These are phyloP conservation scores for Apophysomyces ossiformis DNA, from an alignment of 371 early-diverging fungal species.

Conservation along the genomic window DNA sequence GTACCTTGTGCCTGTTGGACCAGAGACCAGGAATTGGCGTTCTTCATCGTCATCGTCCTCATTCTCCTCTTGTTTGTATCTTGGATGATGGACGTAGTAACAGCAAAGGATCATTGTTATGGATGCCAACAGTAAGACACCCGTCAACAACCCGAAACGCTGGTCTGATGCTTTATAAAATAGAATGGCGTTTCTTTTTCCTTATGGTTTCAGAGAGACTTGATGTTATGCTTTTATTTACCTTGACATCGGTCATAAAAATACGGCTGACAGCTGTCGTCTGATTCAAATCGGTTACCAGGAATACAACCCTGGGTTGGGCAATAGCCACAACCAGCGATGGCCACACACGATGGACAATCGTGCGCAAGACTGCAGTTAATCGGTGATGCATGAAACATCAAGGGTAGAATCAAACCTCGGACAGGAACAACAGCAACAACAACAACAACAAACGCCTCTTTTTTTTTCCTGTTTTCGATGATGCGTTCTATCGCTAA, in stretches of 20 bases:
- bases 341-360: constrained; percentile 15
- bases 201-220: background rate
- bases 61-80: background rate
- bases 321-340: constrained; percentile 16
- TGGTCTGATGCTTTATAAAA: background rate
- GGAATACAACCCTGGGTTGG: constrained; percentile 10
- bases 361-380: constrained; percentile 12
- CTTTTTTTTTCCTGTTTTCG: background rate
- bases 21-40: constrained; percentile 9
- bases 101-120: constrained; percentile 8
- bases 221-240: background rate
- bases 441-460: background rate
- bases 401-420: background rate
- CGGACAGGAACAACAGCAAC: background rate
- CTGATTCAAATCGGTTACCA: constrained; percentile 8
- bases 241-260: constrained; percentile 9
- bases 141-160: background rate
- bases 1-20: constrained; percentile 15
- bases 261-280: background rate
- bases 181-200: background rate
- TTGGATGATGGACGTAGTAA: constrained; percentile 8
- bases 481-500: no score
- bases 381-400: background rate
- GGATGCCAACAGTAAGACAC: background rate
- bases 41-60: constrained; percentile 13